A percentile compares a stretch with the other conserved stretches of the same genome.
phyloP scores from a whole-genome alignment of 805 yeast species.

The Ogataea neopini region DNA sequence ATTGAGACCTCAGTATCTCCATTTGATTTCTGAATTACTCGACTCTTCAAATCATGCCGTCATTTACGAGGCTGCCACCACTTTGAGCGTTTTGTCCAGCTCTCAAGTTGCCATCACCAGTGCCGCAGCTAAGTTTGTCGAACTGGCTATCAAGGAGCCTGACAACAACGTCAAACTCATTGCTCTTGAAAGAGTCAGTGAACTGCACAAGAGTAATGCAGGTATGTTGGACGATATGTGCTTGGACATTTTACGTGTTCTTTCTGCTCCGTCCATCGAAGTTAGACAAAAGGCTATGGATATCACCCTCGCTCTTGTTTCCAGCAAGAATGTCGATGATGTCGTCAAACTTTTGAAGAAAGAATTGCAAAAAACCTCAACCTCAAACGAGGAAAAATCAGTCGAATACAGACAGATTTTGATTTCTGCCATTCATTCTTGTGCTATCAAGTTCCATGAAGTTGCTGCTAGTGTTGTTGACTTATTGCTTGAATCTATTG shows the following conservation, averaged over 20 bases:
- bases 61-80: conserved; percentile 87
- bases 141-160: conserved; percentile 87
- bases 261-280: conserved; percentile 86
- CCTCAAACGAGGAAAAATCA: conserved; percentile 73
- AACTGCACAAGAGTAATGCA: conserved; percentile 69
- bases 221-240: conserved; percentile 83
- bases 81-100: conserved; percentile 57
- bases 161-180: conserved; percentile 94
- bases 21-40: conserved; percentile 69
- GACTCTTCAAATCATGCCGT: conserved; percentile 73
- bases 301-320: conserved; percentile 75
- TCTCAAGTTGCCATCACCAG: conserved; percentile 67
- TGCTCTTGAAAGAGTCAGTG: conserved; percentile 82
- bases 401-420: conserved; percentile 86
- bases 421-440: conserved; percentile 83
- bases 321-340: conserved; percentile 90
- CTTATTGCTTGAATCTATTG: conserved; percentile 78
- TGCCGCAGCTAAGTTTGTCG: conserved; percentile 85
- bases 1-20: conserved; percentile 69
- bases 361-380: conserved; percentile 76
- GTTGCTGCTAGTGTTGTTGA: conserved; percentile 92
- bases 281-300: conserved; percentile 87
- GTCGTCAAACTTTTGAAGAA: conserved; percentile 89
- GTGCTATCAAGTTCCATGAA: conserved; percentile 86
- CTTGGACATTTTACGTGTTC: conserved; percentile 81